Evolutionary conservation across 805 yeast genomes (phyloP).

Genomic region (Kodamaea hsintzibuensis): DNA sequence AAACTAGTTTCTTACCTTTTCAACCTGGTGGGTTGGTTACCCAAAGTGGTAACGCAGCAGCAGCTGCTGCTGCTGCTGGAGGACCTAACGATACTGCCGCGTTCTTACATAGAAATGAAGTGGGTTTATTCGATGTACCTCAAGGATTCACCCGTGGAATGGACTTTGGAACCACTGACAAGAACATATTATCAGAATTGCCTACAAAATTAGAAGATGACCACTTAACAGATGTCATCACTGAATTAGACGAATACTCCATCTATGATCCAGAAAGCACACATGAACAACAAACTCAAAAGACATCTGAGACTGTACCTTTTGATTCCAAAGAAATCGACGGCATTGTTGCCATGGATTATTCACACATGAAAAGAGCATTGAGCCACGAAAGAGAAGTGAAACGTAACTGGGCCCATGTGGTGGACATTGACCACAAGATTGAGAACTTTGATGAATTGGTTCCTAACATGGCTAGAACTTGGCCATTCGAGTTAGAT

Average conservation of each 20-base stretch:
- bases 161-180: slow-evolving; percentile 18
- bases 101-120: slow-evolving; percentile 61
- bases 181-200: slow-evolving; percentile 2
- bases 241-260: slow-evolving; percentile 5
- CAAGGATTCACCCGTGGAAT: slow-evolving; percentile 82
- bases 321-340: slow-evolving; percentile 48
- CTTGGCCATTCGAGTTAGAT: slow-evolving; percentile 94
- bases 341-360: slow-evolving; percentile 41
- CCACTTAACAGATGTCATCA: slow-evolving; percentile 7
- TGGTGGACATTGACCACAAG: slow-evolving; percentile 81
- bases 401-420: slow-evolving; percentile 88
- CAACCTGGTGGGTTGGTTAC: slow-evolving; percentile 78
- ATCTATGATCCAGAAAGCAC: not conserved
- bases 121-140: slow-evolving; percentile 79
- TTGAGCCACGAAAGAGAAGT: slow-evolving; percentile 26
- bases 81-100: slow-evolving; percentile 32
- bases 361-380: slow-evolving; percentile 21
- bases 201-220: slow-evolving; percentile 16
- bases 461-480: slow-evolving; percentile 90
- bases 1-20: slow-evolving; percentile 78
- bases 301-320: slow-evolving; percentile 13
- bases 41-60: slow-evolving; percentile 1
- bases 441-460: slow-evolving; percentile 83
- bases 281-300: not conserved
- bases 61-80: slow-evolving; percentile 10